Conservation (phyloP, 345 rosid species). For the Citrus trifoliata region DNA sequence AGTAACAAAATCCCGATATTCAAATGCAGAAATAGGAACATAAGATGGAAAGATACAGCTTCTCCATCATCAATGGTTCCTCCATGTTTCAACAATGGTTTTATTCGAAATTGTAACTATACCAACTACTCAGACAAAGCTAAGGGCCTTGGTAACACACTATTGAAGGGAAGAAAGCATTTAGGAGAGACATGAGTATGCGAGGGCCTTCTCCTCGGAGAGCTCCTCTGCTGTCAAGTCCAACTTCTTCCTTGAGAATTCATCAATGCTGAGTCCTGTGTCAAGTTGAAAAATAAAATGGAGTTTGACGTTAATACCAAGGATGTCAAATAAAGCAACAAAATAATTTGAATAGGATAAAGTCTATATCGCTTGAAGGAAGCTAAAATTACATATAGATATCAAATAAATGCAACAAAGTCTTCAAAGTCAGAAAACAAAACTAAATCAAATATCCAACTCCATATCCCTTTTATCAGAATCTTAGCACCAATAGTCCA, state of each 20-base stretch:
- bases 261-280: conserved; percentile 79
- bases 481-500: background rate
- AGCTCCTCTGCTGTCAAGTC: conserved; percentile 87
- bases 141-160: conserved; percentile 1
- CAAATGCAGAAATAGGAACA: background rate
- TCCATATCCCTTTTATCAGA: background rate
- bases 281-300: background rate
- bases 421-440: background rate
- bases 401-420: background rate
- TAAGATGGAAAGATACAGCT: background rate
- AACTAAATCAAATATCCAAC: background rate
- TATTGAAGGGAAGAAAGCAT: background rate
- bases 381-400: background rate
- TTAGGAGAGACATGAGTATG: conserved; percentile 91
- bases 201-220: conserved; percentile 87
- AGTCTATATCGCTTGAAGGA: background rate
- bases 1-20: conserved; percentile 1
- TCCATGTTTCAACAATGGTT: conserved; percentile 5
- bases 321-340: background rate
- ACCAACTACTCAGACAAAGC: background rate
- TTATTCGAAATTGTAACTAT: conserved; percentile 36
- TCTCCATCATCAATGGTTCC: conserved; percentile 13
- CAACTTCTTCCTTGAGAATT: conserved; percentile 92
- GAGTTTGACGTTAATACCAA: background rate
- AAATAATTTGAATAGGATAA: background rate